A percentile compares a stretch with the other conserved stretches of the same genome.
These are phyloP conservation scores for Aureobasidium sp. DNA, from an alignment of 2,329 filamentous ascomycete species.

Conservation along the genomic window DNA sequence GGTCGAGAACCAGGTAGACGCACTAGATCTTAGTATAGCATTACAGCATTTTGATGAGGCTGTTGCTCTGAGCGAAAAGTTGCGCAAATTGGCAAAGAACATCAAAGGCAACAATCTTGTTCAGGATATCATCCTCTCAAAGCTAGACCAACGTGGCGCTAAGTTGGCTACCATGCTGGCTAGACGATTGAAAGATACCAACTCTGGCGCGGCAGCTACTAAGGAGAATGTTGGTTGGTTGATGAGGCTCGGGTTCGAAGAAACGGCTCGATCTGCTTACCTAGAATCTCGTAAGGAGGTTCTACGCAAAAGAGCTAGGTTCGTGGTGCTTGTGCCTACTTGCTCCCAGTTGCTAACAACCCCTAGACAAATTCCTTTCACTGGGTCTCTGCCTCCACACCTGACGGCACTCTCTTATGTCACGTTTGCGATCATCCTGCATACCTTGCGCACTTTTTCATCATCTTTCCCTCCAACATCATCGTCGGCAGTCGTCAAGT, in stretches of 20 bases:
- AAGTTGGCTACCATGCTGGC: conserved; percentile 69
- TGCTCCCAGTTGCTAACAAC: conserved; percentile 2
- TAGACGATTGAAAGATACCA: conserved; percentile 66
- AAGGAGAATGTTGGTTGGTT: conserved; percentile 78
- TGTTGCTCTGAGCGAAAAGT: conserved; percentile 73
- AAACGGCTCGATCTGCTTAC: conserved; percentile 79
- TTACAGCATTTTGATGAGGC: conserved; percentile 81
- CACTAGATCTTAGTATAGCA: conserved; percentile 91
- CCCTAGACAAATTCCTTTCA: conserved; percentile 83
- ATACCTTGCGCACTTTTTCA: conserved; percentile 56
- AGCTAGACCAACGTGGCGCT: conserved; percentile 75
- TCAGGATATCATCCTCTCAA: conserved; percentile 85
- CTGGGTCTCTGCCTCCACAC: conserved; percentile 84
- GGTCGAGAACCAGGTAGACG: conserved; percentile 92
- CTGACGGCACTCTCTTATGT: conserved; percentile 94
- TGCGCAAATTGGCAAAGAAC: conserved; percentile 68
- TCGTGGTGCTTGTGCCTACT: conserved; percentile 21
- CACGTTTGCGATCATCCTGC: conserved; percentile 89
- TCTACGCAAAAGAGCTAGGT: conserved; percentile 78
- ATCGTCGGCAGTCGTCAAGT: conserved; percentile 92
- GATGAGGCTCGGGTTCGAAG: conserved; percentile 78
- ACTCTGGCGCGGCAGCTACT: conserved; percentile 67
- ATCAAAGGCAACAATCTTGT: conserved; percentile 80
- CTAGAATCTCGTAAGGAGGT: conserved; percentile 67
- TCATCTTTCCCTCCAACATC: conserved; percentile 64